Base-by-base conservation (phyloP, 2,329 filamentous ascomycete genomes). In the Diaporthe nobilis region DNA sequence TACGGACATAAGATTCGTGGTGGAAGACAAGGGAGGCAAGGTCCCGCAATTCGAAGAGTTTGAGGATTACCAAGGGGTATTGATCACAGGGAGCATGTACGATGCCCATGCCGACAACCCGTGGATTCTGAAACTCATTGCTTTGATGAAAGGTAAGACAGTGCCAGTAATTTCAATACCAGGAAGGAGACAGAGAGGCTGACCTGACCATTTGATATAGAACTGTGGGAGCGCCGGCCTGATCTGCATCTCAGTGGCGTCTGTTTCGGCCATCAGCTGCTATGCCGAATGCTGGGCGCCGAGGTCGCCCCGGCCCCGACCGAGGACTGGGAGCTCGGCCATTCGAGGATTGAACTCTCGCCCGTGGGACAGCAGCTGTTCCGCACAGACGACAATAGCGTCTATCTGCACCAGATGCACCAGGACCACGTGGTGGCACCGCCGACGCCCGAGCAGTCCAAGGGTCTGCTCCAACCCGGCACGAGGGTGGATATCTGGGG, bases 231-330 rank as follows among this genome's bases (percentile, higher is more conserved):
- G 9, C 81, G 83, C 7, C 84, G 88, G 2, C 88, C 88, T 1
- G 85, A 89, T 28, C 88, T 91, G 63, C 86, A 87, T 47, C 84
- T 96, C 47, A 90, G 95, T 25, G 94, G 94, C 3, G 91, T 96
- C 13, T 97, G 94, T 83, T 96, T 95, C 82, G 94, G 94, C 8
- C 94, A 96, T 80, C 94, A 96, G 83, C 92, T 97, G 77, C 86
- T 97, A 44, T 92, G 91, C 1, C 89, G 94, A 42, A 93, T 94
- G 2, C 83, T 95, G 75, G 94, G 92, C 8, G 90, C 87, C n/a
- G 90, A 90, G 77, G 92, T 96, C 2, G 92, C 88, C 22, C 87
- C 91, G 42, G 92, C 91, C 77, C 89, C 92, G 20, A 83, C 86
- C 25, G 92, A 92, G 10, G 85, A 89, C 34, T 97, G 94, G 94